Conservation (phyloP, 306 rosid species). For the Acacia melanoxylon region DNA sequence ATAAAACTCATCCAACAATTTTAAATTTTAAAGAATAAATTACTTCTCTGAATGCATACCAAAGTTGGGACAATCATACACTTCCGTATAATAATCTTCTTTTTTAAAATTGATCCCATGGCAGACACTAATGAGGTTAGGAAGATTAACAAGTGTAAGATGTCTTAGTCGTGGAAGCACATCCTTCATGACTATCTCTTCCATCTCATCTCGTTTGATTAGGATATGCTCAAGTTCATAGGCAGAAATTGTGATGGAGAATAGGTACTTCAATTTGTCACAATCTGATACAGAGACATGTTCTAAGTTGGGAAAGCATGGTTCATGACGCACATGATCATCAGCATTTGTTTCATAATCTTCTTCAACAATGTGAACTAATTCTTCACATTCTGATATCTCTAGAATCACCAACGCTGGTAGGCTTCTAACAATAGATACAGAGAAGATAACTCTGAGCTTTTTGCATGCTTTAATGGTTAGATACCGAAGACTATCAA, state of each 20-base stretch:
- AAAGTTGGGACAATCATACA: too few relatives aligned
- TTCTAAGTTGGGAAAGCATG: background rate
- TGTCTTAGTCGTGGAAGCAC: background rate
- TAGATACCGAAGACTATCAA: fast-evolving
- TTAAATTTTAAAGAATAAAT: too few relatives aligned
- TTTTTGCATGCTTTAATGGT: background rate
- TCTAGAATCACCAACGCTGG: fast-evolving
- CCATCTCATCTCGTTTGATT: background rate
- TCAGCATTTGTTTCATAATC: background rate
- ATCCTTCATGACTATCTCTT: background rate
- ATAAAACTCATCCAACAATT: too few relatives aligned
- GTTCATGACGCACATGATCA: background rate
- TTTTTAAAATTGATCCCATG: background rate
- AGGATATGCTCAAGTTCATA: background rate
- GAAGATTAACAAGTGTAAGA: fast-evolving
- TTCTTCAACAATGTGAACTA: background rate
- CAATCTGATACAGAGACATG: fast-evolving
- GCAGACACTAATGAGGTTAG: background rate
- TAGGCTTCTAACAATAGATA: background rate
- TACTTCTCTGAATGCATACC: too few relatives aligned
- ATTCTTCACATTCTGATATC: background rate
- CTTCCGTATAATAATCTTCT: fast-evolving
- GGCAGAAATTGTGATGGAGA: background rate
- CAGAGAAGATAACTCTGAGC: background rate
- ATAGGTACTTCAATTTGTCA: background rate